Percentiles rank a stretch among this genome's conserved stretches.
These are phyloP conservation scores for Apiotrichum siamense DNA, from an alignment of 1,284 basidiomycete species.

Conservation along the genomic window DNA sequence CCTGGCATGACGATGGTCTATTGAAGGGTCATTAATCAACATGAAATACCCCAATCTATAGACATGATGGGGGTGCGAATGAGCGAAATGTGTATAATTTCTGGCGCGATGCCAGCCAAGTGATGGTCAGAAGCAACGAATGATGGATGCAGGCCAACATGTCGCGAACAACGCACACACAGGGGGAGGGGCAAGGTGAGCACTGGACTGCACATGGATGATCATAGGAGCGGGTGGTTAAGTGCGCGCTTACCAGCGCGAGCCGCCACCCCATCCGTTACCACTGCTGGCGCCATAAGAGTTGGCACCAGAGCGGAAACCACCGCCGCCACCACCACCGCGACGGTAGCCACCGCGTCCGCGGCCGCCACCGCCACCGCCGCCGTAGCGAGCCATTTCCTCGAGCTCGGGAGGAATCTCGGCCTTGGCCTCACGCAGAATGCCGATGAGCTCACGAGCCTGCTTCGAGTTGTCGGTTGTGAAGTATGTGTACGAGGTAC, in stretches of 20 bases:
- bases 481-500: slow-evolving; percentile 91
- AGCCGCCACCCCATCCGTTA: slow-evolving; percentile 35
- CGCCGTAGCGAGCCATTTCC: slow-evolving; percentile 85
- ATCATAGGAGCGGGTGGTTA: not conserved
- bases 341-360: slow-evolving; percentile 49
- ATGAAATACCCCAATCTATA: slow-evolving; percentile 5
- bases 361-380: slow-evolving; percentile 50
- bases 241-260: slow-evolving; percentile 10
- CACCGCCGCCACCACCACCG: slow-evolving; percentile 50
- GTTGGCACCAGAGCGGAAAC: slow-evolving; percentile 26
- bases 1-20: slow-evolving; percentile 5
- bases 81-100: slow-evolving; percentile 9
- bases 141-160: slow-evolving; percentile 2
- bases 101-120: not conserved
- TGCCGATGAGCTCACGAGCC: slow-evolving; percentile 82
- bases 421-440: slow-evolving; percentile 86
- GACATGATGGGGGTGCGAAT: slow-evolving; percentile 12
- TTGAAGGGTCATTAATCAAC: slow-evolving; percentile 1
- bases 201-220: not conserved
- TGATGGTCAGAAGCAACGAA: slow-evolving; percentile 9
- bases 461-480: slow-evolving; percentile 90
- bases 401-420: slow-evolving; percentile 81
- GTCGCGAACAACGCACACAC: not conserved
- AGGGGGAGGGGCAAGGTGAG: slow-evolving; percentile 1
- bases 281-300: slow-evolving; percentile 23